Evolutionary conservation across 1,139 yeast genomes (phyloP).

Genomic region (Geotrichum phurueaensis): DNA sequence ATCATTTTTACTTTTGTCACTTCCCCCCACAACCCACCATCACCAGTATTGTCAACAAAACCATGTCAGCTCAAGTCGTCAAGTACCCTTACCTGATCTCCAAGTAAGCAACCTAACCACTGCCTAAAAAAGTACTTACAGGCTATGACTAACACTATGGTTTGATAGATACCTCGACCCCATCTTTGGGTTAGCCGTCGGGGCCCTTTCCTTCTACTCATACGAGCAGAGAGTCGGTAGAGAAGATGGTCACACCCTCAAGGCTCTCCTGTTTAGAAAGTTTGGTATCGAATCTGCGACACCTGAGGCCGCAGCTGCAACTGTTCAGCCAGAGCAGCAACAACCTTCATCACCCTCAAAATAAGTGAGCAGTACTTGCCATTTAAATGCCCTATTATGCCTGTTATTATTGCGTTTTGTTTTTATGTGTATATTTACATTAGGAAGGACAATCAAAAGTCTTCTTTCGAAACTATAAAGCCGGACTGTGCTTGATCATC

Average conservation of each 20-base stretch:
- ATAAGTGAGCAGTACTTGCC: neutral
- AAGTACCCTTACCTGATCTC: constrained; percentile 18
- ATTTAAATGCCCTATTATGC: neutral
- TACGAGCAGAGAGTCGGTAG: constrained; percentile 18
- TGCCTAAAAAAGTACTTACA: neutral
- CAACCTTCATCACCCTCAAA: neutral
- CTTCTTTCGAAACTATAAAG: constrained; percentile 1
- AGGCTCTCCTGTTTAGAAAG: constrained; percentile 10
- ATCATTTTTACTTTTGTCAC: neutral
- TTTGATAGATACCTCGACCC: constrained; percentile 16
- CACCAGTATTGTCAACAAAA: neutral
- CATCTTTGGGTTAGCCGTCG: constrained; percentile 18
- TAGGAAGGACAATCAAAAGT: neutral
- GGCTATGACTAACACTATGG: neutral
- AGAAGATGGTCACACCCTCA: constrained; percentile 18
- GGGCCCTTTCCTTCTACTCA: constrained; percentile 14
- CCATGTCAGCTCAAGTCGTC: constrained; percentile 13
- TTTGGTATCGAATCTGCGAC: neutral
- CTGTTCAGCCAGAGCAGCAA: neutral
- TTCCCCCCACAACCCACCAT: neutral
- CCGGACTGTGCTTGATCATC: neutral
- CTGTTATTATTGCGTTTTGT: neutral
- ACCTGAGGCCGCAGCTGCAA: neutral
- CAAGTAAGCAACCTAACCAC: constrained; percentile 8
- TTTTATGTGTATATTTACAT: neutral